A percentile compares a stretch with the other conserved stretches of the same genome.
Conservation (phyloP, 306 rosid species). For the Glycine soja region DNA sequence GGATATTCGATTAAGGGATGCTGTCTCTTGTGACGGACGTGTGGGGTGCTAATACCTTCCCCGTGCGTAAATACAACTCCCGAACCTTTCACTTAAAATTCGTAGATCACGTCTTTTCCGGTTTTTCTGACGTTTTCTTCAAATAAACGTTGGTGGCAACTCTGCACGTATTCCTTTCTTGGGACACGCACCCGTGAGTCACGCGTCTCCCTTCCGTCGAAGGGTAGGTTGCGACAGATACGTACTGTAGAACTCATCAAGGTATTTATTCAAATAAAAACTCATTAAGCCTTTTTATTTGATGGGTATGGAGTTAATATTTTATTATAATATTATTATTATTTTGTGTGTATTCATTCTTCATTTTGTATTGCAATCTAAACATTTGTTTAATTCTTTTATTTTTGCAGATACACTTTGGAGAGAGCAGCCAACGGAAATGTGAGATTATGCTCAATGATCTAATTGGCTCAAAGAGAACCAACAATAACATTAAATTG, state of each 20-base stretch:
- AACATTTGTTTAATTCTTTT: conserved; percentile 43
- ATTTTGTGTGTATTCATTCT: not conserved
- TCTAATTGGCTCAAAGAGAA: conserved; percentile 88
- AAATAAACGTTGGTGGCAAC: too few relatives aligned
- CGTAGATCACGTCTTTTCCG: too few relatives aligned
- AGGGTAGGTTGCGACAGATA: too few relatives aligned
- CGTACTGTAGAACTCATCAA: conserved; percentile 96
- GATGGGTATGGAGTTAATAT: conserved; percentile 39
- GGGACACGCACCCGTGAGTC: too few relatives aligned
- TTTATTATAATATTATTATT: not conserved
- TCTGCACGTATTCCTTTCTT: too few relatives aligned
- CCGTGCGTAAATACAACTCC: too few relatives aligned
- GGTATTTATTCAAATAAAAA: conserved; percentile 54
- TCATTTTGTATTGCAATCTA: conserved; percentile 35
- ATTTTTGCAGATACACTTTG: conserved; percentile 85
- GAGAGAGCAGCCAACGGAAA: conserved; percentile 96
- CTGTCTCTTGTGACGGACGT: too few relatives aligned
- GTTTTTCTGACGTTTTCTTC: too few relatives aligned
- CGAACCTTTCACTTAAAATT: too few relatives aligned
- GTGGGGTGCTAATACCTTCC: too few relatives aligned
- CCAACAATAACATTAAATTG: conserved; percentile 67
- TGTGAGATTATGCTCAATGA: conserved; percentile 98
- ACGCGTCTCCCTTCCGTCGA: too few relatives aligned
- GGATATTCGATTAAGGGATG: too few relatives aligned
- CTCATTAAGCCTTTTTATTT: conserved; percentile 26